Evolutionary conservation across 768 basidiomycete genomes (phyloP), one percentile per base, ranked within the genome.

Genomic region (Termitomyces sp.): DNA sequence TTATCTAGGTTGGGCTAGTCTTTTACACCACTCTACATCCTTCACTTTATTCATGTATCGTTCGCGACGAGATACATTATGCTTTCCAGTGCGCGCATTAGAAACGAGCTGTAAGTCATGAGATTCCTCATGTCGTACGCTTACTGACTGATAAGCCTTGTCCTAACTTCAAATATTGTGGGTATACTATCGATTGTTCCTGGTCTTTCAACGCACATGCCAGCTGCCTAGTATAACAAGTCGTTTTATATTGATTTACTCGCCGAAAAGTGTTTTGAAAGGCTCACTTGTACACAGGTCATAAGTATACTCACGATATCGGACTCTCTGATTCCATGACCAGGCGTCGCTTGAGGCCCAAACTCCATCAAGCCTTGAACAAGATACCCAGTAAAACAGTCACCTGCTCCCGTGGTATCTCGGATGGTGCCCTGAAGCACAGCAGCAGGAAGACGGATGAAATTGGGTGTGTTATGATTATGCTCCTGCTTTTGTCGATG

Each of bases 321-420:
- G 14, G 68, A 57, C 50, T 72, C 72, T 15, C 55, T 60, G 40
- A 77, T 71, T 17, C 71, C 73, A 20, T 64, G 64, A 10, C 70
- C 70, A 17, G 69, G 52, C 47, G 63, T 68, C 1, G 70, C 67
- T 20, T 65, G 34, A 25, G 70, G 59, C 0, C 69, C 75, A 54
- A 72, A 67, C 42, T 74, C 69, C 85, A 86, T 85, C 45, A 87
- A 71, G 0, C 81, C 83, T 12, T 77, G 74, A 14, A 86, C 81
- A 63, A 86, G 77, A 65, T 84, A 87, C 12, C 86, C 86, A 0
- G 84, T 79, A 67, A 86, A 86, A 61, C 84, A 86, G 64, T 87
- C 86, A 0, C 86, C 86, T 1, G 86, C 86, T 10, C 86, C 86
- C 0, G 86, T 87, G 3, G 85, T 86, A 66, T 87, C 85, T 15